phyloP scores from a whole-genome alignment of 2,329 filamentous ascomycete genomes.

The Pyricularia grisea region DNA sequence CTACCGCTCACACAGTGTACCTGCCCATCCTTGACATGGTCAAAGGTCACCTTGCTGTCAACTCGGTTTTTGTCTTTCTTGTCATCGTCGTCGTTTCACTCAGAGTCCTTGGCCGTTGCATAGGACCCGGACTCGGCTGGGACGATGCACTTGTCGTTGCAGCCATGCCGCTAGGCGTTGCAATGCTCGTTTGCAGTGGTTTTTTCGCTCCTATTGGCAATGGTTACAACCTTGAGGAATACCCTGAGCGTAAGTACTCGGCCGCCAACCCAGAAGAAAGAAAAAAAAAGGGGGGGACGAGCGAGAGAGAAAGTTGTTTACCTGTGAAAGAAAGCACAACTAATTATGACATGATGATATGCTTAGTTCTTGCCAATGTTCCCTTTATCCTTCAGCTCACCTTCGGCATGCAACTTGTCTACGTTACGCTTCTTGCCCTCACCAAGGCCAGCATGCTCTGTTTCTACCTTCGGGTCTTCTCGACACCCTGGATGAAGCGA shows the following conservation, averaged over 20 bases:
- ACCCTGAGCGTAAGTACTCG: neutral
- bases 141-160: constrained; percentile 20
- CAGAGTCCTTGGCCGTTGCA: constrained; percentile 17
- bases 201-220: neutral
- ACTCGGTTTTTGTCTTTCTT: constrained; percentile 20
- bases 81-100: constrained; percentile 18
- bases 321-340: neutral
- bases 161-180: neutral
- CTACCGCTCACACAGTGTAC: neutral
- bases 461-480: constrained; percentile 33
- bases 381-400: constrained; percentile 19
- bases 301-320: neutral
- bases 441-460: constrained; percentile 30
- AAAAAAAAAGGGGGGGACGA: neutral
- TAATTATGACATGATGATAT: constrained; percentile 9
- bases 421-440: constrained; percentile 18
- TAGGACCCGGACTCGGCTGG: constrained; percentile 21
- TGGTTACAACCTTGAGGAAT: neutral
- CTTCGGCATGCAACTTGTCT: constrained; percentile 27
- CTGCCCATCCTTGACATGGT: constrained; percentile 15
- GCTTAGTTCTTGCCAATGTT: constrained; percentile 13
- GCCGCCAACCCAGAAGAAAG: neutral
- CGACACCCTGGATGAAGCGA: constrained; percentile 19
- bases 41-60: constrained; percentile 18
- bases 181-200: neutral